Evolutionary conservation across 2,329 filamentous ascomycete species (phyloP).

Genomic region (Bipolaris sorokiniana): DNA sequence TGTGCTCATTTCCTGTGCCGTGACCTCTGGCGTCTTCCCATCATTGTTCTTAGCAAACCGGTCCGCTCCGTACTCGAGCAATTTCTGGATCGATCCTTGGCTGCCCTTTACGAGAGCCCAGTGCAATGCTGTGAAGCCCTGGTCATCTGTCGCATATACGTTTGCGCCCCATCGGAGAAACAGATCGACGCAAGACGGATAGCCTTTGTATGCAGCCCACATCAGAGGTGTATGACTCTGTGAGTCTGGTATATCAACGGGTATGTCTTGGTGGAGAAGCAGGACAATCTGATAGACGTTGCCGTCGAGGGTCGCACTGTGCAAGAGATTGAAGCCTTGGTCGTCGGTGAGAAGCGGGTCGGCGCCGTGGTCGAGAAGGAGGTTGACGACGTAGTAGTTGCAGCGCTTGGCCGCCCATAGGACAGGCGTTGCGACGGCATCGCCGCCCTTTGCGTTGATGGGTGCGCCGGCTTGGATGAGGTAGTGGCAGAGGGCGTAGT

Average conservation of each 20-base stretch:
- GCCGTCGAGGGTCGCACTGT: conserved; percentile 95
- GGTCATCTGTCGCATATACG: conserved; percentile 87
- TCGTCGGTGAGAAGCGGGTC: conserved; percentile 91
- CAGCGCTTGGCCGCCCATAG: conserved; percentile 98
- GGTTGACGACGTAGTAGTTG: conserved; percentile 94
- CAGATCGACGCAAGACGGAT: conserved; percentile 86
- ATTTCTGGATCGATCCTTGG: conserved; percentile 85
- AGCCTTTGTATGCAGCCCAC: conserved; percentile 99
- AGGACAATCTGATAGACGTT: conserved; percentile 89
- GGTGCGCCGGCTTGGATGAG: conserved; percentile 85
- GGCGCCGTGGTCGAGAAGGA: conserved; percentile 88
- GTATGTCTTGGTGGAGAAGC: conserved; percentile 92
- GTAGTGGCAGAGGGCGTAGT: conserved; percentile 96
- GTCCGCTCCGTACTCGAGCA: conserved; percentile 94
- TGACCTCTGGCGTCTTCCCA: conserved; percentile 86
- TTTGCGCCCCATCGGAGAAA: conserved; percentile 95
- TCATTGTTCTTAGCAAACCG: conserved; percentile 87
- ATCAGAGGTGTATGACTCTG: conserved; percentile 94
- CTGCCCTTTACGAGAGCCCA: conserved; percentile 97
- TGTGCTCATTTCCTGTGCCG: conserved; percentile 90
- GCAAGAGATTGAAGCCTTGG: conserved; percentile 97
- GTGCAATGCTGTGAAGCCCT: conserved; percentile 91
- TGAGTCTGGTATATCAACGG: conserved; percentile 86
- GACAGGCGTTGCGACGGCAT: conserved; percentile 89
- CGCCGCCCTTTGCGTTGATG: conserved; percentile 93